phyloP scores from a whole-genome alignment of 305 asterid species.

The Rubia tinctorum region DNA sequence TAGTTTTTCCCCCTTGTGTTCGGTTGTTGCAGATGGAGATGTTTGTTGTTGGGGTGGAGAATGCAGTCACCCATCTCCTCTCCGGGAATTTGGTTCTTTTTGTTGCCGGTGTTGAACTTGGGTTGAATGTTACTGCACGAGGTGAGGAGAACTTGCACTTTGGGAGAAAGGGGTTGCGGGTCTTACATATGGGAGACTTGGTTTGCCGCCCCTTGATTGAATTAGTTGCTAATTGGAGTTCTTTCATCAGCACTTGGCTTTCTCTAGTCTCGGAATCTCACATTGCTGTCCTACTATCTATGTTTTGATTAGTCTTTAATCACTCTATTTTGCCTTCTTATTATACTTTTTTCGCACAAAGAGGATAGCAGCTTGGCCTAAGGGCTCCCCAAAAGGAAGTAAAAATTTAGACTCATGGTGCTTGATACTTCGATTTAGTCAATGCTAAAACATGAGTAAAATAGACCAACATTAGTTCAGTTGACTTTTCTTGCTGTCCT shows the following conservation, averaged over 20 bases:
- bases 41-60: background rate
- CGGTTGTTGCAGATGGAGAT: constrained; percentile 3
- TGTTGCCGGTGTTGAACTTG: background rate
- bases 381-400: background rate
- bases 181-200: background rate
- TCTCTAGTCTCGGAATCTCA: background rate
- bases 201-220: background rate
- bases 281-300: background rate
- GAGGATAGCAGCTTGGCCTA: background rate
- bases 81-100: background rate
- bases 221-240: background rate
- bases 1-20: background rate
- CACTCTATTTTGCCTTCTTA: background rate
- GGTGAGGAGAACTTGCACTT: background rate
- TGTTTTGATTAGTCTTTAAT: background rate
- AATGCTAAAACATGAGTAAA: background rate
- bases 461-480: background rate
- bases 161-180: too few species aligned
- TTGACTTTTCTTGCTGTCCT: too few species aligned
- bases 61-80: background rate
- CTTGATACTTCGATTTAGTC: too few species aligned
- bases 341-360: background rate
- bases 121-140: background rate
- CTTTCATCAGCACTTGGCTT: background rate
- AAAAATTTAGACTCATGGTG: too few species aligned